phyloP scores from a whole-genome alignment of 179 eudicot species.

The Patellifolia procumbens region DNA sequence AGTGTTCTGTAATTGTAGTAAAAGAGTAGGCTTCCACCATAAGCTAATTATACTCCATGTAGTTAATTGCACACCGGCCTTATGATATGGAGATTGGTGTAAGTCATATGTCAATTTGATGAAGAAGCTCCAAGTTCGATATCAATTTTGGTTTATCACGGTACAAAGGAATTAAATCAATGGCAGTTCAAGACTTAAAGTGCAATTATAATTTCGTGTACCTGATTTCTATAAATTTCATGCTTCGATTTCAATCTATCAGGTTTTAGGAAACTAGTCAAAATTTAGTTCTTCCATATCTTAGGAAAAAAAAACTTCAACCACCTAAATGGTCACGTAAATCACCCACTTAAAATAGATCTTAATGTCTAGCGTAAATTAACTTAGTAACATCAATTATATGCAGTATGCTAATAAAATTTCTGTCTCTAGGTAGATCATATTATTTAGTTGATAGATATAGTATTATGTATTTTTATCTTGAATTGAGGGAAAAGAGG shows the following conservation, averaged over 20 bases:
- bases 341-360: too few species aligned
- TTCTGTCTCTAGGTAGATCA: too few species aligned
- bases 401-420: too few species aligned
- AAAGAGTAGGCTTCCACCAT: conserved; percentile 30
- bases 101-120: conserved; percentile 26
- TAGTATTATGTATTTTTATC: too few species aligned
- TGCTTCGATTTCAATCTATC: conserved; percentile 7
- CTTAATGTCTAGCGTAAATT: too few species aligned
- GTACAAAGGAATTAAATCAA: conserved; percentile 12
- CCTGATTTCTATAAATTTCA: background rate
- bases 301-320: too few species aligned
- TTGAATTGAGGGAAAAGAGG: too few species aligned
- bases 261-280: background rate
- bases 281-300: background rate
- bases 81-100: conserved; percentile 24
- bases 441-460: too few species aligned
- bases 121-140: conserved; percentile 27
- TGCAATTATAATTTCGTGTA: conserved; percentile 20
- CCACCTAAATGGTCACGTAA: too few species aligned
- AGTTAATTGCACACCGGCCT: conserved; percentile 13
- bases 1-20: conserved; percentile 33
- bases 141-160: conserved; percentile 12
- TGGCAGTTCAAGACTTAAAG: conserved; percentile 15
- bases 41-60: conserved; percentile 22
- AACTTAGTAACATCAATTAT: too few species aligned